Evolutionary conservation across 192 early-diverging fungal genomes (phyloP).

Genomic region (Rhizoclosmatium globosum): DNA sequence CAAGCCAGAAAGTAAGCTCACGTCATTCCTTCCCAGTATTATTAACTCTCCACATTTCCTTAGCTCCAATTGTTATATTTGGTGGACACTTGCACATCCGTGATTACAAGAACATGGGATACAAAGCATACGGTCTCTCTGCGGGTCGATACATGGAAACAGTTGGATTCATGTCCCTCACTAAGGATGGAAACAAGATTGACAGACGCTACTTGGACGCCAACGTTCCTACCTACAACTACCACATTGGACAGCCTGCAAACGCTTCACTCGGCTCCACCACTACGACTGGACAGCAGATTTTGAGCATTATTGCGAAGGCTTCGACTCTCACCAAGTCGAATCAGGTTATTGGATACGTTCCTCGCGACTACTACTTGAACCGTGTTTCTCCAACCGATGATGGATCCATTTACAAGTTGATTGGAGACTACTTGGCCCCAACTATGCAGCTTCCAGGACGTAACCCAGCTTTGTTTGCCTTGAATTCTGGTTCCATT

Average conservation of each 20-base stretch:
- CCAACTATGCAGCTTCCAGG: constrained; percentile 39
- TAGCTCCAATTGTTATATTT: constrained; percentile 59
- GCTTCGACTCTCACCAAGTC: constrained; percentile 44
- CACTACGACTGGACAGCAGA: constrained; percentile 45
- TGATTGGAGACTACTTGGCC: constrained; percentile 36
- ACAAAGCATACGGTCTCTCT: constrained; percentile 54
- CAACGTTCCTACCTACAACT: constrained; percentile 61
- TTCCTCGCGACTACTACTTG: constrained; percentile 62
- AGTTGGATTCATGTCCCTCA: constrained; percentile 61
- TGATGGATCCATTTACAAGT: constrained; percentile 40
- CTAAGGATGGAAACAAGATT: constrained; percentile 43
- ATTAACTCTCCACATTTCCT: too few relatives aligned
- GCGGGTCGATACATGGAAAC: constrained; percentile 66
- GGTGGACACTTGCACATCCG: constrained; percentile 65
- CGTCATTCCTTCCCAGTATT: too few relatives aligned
- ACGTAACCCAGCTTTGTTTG: constrained; percentile 48
- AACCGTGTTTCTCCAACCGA: constrained; percentile 45
- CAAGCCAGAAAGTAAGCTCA: too few relatives aligned
- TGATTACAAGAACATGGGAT: constrained; percentile 53
- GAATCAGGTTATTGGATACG: constrained; percentile 50
- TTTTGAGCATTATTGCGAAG: constrained; percentile 49
- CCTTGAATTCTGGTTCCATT: constrained; percentile 56
- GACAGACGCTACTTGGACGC: constrained; percentile 61
- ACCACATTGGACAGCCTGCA: constrained; percentile 48
- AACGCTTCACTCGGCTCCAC: constrained; percentile 35